These are phyloP conservation scores for Flammula alnicola DNA, from an alignment of 1,284 basidiomycete species.

Conservation along the genomic window DNA sequence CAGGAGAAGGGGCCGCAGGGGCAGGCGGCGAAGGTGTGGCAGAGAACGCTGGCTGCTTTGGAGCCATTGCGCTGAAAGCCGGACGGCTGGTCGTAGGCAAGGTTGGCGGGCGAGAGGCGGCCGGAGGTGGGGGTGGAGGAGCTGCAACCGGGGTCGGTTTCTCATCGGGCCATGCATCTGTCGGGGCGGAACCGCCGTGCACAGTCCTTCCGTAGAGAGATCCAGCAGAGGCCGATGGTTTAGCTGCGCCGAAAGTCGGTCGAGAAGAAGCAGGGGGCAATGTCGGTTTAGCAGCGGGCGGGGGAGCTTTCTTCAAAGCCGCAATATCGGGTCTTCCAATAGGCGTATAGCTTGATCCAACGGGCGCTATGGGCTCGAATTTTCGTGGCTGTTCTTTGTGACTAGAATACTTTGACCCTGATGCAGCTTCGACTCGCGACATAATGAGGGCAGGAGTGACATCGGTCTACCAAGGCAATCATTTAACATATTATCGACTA, in stretches of 20 bases:
- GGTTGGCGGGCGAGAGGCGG: conserved; percentile 49
- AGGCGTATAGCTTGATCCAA: conserved; percentile 74
- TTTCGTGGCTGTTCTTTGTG: conserved; percentile 71
- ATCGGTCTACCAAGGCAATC: conserved; percentile 60
- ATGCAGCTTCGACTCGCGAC: conserved; percentile 87
- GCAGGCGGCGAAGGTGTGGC: conserved; percentile 20
- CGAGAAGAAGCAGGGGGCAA: conserved; percentile 45
- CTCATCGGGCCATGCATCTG: conserved; percentile 65
- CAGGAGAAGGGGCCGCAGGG: conserved; percentile 23
- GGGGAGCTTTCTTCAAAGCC: conserved; percentile 55
- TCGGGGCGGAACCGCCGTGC: conserved; percentile 45
- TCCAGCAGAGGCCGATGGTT: conserved; percentile 43
- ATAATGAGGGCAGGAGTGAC: conserved; percentile 82
- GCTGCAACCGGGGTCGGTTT: conserved; percentile 39
- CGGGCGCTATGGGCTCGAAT: conserved; percentile 73
- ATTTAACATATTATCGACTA: neutral
- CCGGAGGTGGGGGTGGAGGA: conserved; percentile 52
- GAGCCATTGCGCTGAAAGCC: conserved; percentile 40
- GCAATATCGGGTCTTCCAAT: conserved; percentile 73
- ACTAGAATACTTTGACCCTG: conserved; percentile 89
- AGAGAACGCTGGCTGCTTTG: conserved; percentile 20
- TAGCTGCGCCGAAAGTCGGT: conserved; percentile 51
- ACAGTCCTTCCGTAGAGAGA: conserved; percentile 46
- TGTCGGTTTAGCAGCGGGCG: conserved; percentile 43
- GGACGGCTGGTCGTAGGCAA: conserved; percentile 45